A percentile compares a stretch with the other conserved stretches of the same genome.
Conservation (phyloP, 2,329 filamentous ascomycete genomes). For the Stemphylium lycopersici region DNA sequence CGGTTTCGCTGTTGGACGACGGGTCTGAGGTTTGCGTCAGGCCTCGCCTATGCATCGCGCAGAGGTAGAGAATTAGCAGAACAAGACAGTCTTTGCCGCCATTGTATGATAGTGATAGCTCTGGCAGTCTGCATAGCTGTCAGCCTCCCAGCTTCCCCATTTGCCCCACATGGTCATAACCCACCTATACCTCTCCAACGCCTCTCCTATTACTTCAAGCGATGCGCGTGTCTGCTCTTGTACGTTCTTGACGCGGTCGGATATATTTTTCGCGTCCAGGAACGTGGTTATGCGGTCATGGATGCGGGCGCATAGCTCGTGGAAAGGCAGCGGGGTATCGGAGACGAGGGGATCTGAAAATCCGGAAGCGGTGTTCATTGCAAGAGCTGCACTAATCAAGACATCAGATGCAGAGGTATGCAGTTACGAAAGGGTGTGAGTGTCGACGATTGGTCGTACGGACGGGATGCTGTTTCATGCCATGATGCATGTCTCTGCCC, state of each 20-base stretch:
- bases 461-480: constrained; percentile 25
- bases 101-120: constrained; percentile 93
- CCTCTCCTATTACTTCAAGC: constrained; percentile 74
- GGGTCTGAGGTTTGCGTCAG: constrained; percentile 30
- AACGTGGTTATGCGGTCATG: constrained; percentile 69
- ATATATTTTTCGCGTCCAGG: constrained; percentile 64
- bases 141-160: constrained; percentile 19
- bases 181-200: constrained; percentile 76
- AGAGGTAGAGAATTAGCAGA: constrained; percentile 84
- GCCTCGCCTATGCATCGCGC: constrained; percentile 57
- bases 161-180: constrained; percentile 35
- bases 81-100: constrained; percentile 98
- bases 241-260: constrained; percentile 65
- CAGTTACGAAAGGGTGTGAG: constrained; percentile 16
- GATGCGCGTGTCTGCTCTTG: constrained; percentile 78
- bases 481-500: constrained; percentile 30
- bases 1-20: constrained; percentile 38
- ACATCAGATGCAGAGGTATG: constrained; percentile 39
- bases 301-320: constrained; percentile 57
- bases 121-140: constrained; percentile 63
- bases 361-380: constrained; percentile 45
- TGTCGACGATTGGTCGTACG: constrained; percentile 25
- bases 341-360: constrained; percentile 44
- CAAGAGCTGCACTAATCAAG: constrained; percentile 38
- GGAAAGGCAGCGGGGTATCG: constrained; percentile 55